A percentile compares a stretch with the other conserved stretches of the same genome.
Evolutionary conservation across 139 green algal genomes (phyloP).

Genomic region (Auxenochlorella pyrenoidosa): DNA sequence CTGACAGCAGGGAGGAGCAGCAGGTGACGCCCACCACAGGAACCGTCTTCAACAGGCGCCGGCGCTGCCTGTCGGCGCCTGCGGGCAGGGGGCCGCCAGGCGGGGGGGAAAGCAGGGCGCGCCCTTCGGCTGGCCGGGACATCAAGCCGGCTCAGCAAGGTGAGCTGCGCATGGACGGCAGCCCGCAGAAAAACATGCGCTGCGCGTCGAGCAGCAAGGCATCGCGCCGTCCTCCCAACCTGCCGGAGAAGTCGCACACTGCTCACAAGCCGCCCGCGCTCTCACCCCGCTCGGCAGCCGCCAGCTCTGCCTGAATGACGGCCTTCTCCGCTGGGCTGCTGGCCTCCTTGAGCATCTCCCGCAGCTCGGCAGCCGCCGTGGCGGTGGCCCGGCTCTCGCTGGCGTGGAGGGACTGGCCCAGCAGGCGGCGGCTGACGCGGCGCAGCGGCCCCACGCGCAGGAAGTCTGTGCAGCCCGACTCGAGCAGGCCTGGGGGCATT

Average conservation of each 20-base stretch:
- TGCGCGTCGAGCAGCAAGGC: neutral
- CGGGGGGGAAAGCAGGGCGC: neutral
- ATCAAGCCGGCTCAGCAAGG: neutral
- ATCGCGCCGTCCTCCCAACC: too few relatives aligned
- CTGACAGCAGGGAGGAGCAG: constrained; percentile 63
- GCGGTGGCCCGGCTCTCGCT: constrained; percentile 39
- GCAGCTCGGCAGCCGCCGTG: constrained; percentile 61
- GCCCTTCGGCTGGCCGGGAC: neutral
- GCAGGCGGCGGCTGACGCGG: constrained; percentile 73
- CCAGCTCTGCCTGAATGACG: constrained; percentile 43
- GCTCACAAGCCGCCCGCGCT: neutral
- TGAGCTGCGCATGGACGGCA: neutral
- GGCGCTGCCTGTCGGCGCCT: constrained; percentile 72
- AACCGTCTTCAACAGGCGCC: constrained; percentile 58
- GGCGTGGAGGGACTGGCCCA: constrained; percentile 77
- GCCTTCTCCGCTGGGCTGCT: constrained; percentile 27
- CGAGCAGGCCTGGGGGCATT: constrained; percentile 14
- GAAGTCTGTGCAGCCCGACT: constrained; percentile 61
- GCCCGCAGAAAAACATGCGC: neutral
- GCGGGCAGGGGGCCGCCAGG: neutral
- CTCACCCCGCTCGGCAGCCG: constrained; percentile 2
- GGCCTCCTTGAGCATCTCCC: constrained; percentile 62
- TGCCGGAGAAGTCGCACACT: neutral
- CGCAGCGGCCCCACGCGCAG: constrained; percentile 79
- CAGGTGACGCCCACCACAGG: constrained; percentile 86